A percentile compares a stretch with the other conserved stretches of the same genome.
Evolutionary conservation across 495 filamentous ascomycete species (phyloP).

Genomic region (Friedmanniomyces simplex): DNA sequence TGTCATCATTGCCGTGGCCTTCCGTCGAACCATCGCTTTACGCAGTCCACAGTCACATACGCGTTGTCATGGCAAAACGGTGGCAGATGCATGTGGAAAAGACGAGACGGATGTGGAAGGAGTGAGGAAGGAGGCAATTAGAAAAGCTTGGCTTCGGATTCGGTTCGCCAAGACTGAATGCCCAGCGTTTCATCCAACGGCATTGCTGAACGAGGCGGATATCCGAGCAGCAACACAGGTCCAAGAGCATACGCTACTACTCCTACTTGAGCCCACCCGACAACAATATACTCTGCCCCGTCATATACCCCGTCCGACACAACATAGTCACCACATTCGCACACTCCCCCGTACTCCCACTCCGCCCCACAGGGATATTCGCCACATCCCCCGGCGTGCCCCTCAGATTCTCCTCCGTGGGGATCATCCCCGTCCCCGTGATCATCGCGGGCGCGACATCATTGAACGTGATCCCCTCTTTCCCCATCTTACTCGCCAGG

Average conservation of each 20-base stretch:
- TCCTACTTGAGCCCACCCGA: slow-evolving; percentile 29
- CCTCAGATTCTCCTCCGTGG: slow-evolving; percentile 19
- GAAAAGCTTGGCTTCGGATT: no score
- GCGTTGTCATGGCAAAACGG: no score
- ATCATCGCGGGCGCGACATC: slow-evolving; percentile 70
- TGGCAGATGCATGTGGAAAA: no score
- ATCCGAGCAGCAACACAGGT: no score
- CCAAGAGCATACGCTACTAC: background rate
- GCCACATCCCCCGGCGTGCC: slow-evolving; percentile 26
- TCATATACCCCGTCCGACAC: slow-evolving; percentile 54
- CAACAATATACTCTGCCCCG: slow-evolving; percentile 32
- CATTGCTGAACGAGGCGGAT: no score
- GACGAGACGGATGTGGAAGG: no score
- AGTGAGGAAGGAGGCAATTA: no score
- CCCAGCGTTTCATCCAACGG: no score
- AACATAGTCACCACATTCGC: slow-evolving; percentile 60
- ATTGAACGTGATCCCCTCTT: slow-evolving; percentile 60
- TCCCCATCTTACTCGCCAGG: slow-evolving; percentile 49
- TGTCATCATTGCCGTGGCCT: no score
- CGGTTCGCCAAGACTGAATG: no score
- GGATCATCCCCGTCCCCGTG: slow-evolving; percentile 38
- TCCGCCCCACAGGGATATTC: slow-evolving; percentile 49
- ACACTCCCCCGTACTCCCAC: slow-evolving; percentile 57
- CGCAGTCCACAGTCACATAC: no score
- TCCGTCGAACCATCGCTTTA: no score